Conservation (phyloP, 768 basidiomycete genomes). For the Russula earlei region DNA sequence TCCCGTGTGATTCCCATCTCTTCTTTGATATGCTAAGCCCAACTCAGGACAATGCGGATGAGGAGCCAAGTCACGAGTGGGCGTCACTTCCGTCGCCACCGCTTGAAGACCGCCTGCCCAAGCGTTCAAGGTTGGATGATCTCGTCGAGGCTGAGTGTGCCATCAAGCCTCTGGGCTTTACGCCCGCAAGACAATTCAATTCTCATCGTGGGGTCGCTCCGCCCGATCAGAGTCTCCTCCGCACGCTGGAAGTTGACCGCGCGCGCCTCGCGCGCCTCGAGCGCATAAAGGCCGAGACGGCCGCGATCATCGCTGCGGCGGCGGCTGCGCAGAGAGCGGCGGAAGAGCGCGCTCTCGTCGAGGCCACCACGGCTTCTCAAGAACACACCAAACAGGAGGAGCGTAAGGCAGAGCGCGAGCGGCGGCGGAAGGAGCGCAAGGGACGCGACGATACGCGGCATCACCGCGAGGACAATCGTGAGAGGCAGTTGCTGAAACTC, state of each 20-base stretch:
- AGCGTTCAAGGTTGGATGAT: slow-evolving; percentile 20
- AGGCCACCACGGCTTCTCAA: slow-evolving; percentile 21
- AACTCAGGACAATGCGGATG: slow-evolving; percentile 24
- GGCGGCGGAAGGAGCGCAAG: slow-evolving; percentile 18
- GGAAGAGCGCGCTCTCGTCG: slow-evolving; percentile 19
- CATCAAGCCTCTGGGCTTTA: slow-evolving; percentile 24
- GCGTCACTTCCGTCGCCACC: neutral
- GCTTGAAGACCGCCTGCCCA: slow-evolving; percentile 19
- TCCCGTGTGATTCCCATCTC: neutral
- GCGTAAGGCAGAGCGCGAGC: slow-evolving; percentile 24
- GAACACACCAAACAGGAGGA: slow-evolving; percentile 16
- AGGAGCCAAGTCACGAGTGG: slow-evolving; percentile 8
- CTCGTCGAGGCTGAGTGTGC: slow-evolving; percentile 10
- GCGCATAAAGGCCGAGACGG: slow-evolving; percentile 26
- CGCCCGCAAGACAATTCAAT: neutral
- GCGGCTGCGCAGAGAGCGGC: slow-evolving; percentile 24
- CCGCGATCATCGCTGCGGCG: slow-evolving; percentile 35
- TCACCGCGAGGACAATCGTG: slow-evolving; percentile 60
- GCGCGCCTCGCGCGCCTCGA: slow-evolving; percentile 7
- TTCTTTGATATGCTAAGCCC: neutral
- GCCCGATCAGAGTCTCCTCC: neutral
- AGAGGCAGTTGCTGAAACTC: slow-evolving; percentile 74
- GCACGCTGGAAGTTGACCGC: neutral
- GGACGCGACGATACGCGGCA: slow-evolving; percentile 36
- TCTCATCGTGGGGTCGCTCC: neutral